Evolutionary conservation across 1,139 yeast species (phyloP).

Genomic region (Suhomyces atakaporum): DNA sequence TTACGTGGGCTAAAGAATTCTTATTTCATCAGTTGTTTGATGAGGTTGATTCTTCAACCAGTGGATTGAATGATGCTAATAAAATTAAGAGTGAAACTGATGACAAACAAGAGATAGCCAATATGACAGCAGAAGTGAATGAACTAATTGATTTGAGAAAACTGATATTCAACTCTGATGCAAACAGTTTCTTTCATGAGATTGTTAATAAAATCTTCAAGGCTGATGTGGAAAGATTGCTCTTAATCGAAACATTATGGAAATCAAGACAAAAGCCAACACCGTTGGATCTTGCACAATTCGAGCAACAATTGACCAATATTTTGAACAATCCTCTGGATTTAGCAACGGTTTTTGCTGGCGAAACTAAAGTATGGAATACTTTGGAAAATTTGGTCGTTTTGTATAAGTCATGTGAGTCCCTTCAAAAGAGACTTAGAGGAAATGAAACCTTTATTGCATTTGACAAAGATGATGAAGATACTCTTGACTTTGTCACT

Average conservation of each 20-base stretch:
- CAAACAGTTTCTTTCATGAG: slow-evolving; percentile 28
- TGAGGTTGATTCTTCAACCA: slow-evolving; percentile 38
- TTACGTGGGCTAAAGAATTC: slow-evolving; percentile 96
- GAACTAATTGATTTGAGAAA: slow-evolving; percentile 69
- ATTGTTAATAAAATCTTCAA: slow-evolving; percentile 61
- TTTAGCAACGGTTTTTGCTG: slow-evolving; percentile 24
- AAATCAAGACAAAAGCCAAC: slow-evolving; percentile 65
- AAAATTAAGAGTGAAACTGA: slow-evolving; percentile 54
- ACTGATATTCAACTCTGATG: slow-evolving; percentile 30
- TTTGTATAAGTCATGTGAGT: slow-evolving; percentile 50
- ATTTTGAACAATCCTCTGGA: slow-evolving; percentile 11
- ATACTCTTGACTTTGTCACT: slow-evolving; percentile 83
- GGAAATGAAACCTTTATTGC: slow-evolving; percentile 50
- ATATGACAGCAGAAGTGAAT: slow-evolving; percentile 69
- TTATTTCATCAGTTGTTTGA: slow-evolving; percentile 81
- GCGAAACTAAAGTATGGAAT: slow-evolving; percentile 68
- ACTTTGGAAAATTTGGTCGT: slow-evolving; percentile 64
- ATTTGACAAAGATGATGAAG: slow-evolving; percentile 95
- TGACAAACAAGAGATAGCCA: slow-evolving; percentile 65
- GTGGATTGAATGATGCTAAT: slow-evolving; percentile 28
- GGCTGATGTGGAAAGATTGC: slow-evolving; percentile 72
- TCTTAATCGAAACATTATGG: slow-evolving; percentile 78
- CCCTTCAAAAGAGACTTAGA: slow-evolving; percentile 52
- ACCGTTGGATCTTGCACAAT: slow-evolving; percentile 48
- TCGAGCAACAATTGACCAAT: slow-evolving; percentile 12